Conservation (phyloP, 768 basidiomycete species). For the Psilocybe subaeruginosa region DNA sequence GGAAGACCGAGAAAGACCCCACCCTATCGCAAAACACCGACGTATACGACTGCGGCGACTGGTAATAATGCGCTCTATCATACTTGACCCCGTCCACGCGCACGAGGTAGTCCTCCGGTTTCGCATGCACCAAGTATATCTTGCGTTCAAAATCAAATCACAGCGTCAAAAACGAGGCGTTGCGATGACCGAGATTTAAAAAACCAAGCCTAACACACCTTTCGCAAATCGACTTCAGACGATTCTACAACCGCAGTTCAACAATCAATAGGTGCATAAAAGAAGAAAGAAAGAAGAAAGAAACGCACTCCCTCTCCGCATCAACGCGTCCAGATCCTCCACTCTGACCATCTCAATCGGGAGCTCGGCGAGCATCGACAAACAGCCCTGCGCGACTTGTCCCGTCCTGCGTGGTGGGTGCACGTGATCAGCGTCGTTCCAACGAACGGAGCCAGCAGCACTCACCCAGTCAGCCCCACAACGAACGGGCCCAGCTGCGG, state of each 20-base stretch:
- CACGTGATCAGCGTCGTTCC: not conserved
- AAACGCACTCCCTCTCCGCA: constrained; percentile 55
- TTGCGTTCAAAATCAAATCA: constrained; percentile 22
- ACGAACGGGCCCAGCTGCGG: constrained; percentile 74
- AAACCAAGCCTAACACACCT: constrained; percentile 38
- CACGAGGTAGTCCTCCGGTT: constrained; percentile 70
- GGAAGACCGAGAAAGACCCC: not conserved
- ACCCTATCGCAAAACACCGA: constrained; percentile 76
- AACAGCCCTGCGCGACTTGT: constrained; percentile 79
- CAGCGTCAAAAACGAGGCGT: not conserved
- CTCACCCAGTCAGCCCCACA: constrained; percentile 81
- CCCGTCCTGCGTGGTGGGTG: constrained; percentile 65
- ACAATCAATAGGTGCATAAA: too few relatives aligned
- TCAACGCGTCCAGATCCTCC: constrained; percentile 58
- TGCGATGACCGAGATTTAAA: not conserved
- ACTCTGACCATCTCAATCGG: constrained; percentile 63
- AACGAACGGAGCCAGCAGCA: too few relatives aligned
- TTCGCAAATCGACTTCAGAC: constrained; percentile 26
- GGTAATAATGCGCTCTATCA: constrained; percentile 71
- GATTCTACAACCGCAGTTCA: too few relatives aligned
- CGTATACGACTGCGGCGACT: constrained; percentile 62
- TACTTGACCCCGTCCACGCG: constrained; percentile 60
- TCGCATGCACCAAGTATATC: constrained; percentile 79
- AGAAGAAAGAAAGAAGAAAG: too few relatives aligned
- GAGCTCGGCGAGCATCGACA: constrained; percentile 72